Evolutionary conservation across 2,329 filamentous ascomycete genomes (phyloP).

Genomic region (Niveomyces coronatus): DNA sequence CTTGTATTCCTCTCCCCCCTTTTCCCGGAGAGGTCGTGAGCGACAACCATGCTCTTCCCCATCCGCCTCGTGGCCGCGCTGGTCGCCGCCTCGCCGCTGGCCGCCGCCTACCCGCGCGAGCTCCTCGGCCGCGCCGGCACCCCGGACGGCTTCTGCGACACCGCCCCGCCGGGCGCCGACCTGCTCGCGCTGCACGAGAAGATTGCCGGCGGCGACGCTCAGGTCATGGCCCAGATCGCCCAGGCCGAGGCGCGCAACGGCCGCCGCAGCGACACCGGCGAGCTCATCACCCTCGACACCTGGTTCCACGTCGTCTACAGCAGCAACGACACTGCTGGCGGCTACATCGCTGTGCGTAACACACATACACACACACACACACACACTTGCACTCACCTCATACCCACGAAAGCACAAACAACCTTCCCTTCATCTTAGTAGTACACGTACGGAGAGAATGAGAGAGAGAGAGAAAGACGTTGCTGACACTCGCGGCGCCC

Average conservation of each 20-base stretch:
- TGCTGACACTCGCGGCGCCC: neutral
- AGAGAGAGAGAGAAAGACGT: neutral
- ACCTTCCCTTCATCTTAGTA: no score
- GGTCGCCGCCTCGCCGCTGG: constrained; percentile 3
- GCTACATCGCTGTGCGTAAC: constrained; percentile 24
- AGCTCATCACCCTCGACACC: constrained; percentile 20
- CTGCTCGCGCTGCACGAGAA: constrained; percentile 2
- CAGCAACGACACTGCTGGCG: constrained; percentile 26
- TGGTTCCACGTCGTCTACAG: constrained; percentile 31
- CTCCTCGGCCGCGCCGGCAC: neutral
- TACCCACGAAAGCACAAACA: no score
- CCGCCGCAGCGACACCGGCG: constrained; percentile 1
- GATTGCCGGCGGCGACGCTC: constrained; percentile 1
- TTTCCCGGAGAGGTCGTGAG: neutral
- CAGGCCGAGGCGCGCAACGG: neutral
- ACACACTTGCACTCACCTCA: neutral
- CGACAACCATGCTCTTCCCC: neutral
- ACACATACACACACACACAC: neutral
- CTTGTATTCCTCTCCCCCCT: neutral
- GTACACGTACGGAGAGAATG: neutral
- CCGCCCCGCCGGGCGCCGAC: neutral
- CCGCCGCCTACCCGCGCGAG: constrained; percentile 1
- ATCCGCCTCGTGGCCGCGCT: neutral
- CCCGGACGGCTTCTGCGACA: neutral
- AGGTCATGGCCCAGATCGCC: constrained; percentile 5